Percentiles rank a stretch among this genome's conserved stretches.
phyloP scores from a whole-genome alignment of 176 grass and related monocot genomes.

The Oryza glaberrima region DNA sequence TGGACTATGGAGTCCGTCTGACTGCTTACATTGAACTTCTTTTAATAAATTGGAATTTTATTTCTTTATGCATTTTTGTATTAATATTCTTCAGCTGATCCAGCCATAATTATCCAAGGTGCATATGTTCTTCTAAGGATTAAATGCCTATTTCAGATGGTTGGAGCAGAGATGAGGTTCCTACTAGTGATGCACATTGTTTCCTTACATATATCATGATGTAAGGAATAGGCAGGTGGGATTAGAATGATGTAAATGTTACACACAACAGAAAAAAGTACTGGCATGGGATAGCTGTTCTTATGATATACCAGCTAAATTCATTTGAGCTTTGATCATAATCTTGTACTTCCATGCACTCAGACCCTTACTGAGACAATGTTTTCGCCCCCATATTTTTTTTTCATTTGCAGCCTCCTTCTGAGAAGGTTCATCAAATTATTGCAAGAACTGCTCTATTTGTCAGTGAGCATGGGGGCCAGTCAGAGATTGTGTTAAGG shows the following conservation, averaged over 20 bases:
- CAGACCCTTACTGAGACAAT: constrained; percentile 43
- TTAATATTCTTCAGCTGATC: constrained; percentile 79
- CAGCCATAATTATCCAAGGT: constrained; percentile 68
- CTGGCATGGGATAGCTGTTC: constrained; percentile 42
- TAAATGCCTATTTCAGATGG: constrained; percentile 93
- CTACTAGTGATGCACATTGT: constrained; percentile 80
- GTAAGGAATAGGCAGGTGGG: constrained; percentile 96
- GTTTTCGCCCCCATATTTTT: constrained; percentile 6
- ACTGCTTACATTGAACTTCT: constrained; percentile 32
- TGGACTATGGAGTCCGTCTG: constrained; percentile 17
- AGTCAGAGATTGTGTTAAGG: constrained; percentile 94
- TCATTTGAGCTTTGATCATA: constrained; percentile 32
- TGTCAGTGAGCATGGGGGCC: constrained; percentile 84
- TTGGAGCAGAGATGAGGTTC: constrained; percentile 99
- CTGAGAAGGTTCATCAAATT: constrained; percentile 91
- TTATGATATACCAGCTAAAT: constrained; percentile 39
- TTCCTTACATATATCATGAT: constrained; percentile 89
- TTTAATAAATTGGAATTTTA: constrained; percentile 51
- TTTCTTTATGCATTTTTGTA: constrained; percentile 58
- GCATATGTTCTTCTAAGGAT: constrained; percentile 86
- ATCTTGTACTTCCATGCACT: constrained; percentile 37
- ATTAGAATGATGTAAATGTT: constrained; percentile 78
- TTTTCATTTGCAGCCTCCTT: constrained; percentile 68
- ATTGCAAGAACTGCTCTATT: constrained; percentile 91
- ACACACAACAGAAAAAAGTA: constrained; percentile 60